Percentiles rank a stretch among this genome's conserved stretches.
Evolutionary conservation across 306 rosid species (phyloP).

Genomic region (Quercus rubra): DNA sequence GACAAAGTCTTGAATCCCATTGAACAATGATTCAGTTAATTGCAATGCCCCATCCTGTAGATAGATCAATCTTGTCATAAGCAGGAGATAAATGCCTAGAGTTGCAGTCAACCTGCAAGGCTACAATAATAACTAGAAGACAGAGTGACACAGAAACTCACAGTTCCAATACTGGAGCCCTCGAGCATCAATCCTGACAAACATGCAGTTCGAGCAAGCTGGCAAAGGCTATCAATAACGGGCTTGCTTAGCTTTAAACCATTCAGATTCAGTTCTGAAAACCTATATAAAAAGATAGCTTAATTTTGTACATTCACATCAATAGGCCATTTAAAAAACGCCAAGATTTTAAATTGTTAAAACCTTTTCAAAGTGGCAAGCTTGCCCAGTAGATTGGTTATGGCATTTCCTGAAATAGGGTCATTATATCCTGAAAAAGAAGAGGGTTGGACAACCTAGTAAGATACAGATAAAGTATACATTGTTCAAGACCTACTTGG

Average conservation of each 20-base stretch:
- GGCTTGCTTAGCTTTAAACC: conserved; percentile 84
- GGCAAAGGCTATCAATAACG: conserved; percentile 68
- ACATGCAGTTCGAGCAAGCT: conserved; percentile 51
- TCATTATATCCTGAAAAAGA: conserved; percentile 65
- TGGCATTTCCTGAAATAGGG: conserved; percentile 67
- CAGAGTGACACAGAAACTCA: conserved; percentile 40
- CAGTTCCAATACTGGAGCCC: conserved; percentile 77
- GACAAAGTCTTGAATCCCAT: conserved; percentile 51
- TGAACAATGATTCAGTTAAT: conserved; percentile 55
- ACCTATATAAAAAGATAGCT: conserved; percentile 36
- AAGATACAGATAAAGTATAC: neutral
- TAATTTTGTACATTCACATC: conserved; percentile 5
- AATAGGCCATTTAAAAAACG: neutral
- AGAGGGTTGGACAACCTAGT: conserved; percentile 15
- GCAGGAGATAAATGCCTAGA: conserved; percentile 16
- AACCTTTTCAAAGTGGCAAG: conserved; percentile 78
- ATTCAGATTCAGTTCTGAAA: conserved; percentile 65
- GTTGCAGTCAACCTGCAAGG: conserved; percentile 1
- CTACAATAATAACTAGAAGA: conserved; percentile 9
- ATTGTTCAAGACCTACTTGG: neutral
- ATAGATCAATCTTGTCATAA: conserved; percentile 20
- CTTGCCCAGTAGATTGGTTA: conserved; percentile 58
- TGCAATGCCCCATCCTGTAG: conserved; percentile 66
- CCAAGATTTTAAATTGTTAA: conserved; percentile 6
- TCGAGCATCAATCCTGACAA: conserved; percentile 72